These are phyloP conservation scores for Galeopsis tetrahit DNA, from an alignment of 257 asterid genomes.

Conservation along the genomic window DNA sequence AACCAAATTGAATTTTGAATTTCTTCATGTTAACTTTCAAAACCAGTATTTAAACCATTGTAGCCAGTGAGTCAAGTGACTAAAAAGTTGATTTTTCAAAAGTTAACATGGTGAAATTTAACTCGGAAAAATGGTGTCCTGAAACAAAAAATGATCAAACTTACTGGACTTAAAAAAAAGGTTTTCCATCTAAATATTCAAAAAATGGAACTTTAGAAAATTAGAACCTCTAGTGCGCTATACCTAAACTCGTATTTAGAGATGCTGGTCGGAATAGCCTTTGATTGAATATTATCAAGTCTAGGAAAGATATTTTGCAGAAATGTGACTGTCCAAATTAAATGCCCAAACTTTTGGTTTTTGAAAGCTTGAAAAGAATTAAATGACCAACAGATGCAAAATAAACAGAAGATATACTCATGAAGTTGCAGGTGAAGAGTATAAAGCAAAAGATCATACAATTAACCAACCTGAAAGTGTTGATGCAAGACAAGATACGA, in stretches of 20 bases:
- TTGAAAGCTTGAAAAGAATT: constrained; percentile 20
- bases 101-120: no score
- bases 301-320: not conserved
- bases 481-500: constrained; percentile 94
- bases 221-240: not conserved
- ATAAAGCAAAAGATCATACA: not conserved
- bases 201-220: not conserved
- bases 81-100: no score
- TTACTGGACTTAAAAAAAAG: no score
- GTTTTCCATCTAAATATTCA: no score
- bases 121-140: no score
- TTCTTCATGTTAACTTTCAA: no score
- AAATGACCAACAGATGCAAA: not conserved
- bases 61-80: no score
- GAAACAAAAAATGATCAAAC: no score
- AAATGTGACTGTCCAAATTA: constrained; percentile 11
- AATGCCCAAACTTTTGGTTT: not conserved
- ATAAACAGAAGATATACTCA: not conserved
- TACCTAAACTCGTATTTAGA: not conserved
- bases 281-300: not conserved
- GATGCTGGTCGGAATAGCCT: not conserved
- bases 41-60: no score
- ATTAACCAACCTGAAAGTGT: constrained; percentile 78
- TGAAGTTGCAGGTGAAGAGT: constrained; percentile 22
- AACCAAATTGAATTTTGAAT: no score